Conservation (phyloP, 2,329 filamentous ascomycete genomes). For the Orbilia quercus region DNA sequence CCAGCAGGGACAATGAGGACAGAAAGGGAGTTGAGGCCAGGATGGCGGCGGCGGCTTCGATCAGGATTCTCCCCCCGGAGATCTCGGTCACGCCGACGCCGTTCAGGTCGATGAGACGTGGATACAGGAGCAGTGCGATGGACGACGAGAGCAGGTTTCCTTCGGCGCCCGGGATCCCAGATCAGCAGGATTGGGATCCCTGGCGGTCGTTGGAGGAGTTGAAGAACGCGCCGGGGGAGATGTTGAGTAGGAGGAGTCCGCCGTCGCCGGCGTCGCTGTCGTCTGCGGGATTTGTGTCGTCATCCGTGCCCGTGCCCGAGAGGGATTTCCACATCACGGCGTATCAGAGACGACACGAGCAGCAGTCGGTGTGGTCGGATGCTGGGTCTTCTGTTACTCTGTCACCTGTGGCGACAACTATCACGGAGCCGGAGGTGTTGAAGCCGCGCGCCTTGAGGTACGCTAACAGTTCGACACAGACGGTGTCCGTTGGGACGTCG, state of each 20-base stretch:
- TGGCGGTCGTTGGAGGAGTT: conserved; percentile 51
- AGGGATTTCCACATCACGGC: conserved; percentile 57
- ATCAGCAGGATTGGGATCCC: conserved; percentile 59
- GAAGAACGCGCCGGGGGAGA: conserved; percentile 47
- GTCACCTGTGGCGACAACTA: conserved; percentile 13
- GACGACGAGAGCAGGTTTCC: conserved; percentile 58
- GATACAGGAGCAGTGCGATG: conserved; percentile 56
- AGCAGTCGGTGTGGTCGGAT: conserved; percentile 8
- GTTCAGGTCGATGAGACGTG: conserved; percentile 51
- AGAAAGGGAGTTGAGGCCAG: background rate
- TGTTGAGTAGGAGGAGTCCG: conserved; percentile 56
- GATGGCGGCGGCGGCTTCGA: background rate
- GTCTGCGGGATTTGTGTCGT: conserved; percentile 52
- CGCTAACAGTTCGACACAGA: conserved; percentile 43
- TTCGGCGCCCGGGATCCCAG: conserved; percentile 58
- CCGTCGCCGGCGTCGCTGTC: conserved; percentile 58
- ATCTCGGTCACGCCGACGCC: conserved; percentile 59
- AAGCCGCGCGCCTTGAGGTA: conserved; percentile 30
- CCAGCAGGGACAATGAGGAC: conserved; percentile 18
- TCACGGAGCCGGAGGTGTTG: background rate
- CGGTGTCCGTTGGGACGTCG: conserved; percentile 21
- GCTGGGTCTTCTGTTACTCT: conserved; percentile 14
- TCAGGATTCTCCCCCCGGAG: conserved; percentile 46
- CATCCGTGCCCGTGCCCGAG: conserved; percentile 58
- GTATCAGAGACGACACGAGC: conserved; percentile 37